Conservation (phyloP, 495 filamentous ascomycete species). For the Tuber indicum region DNA sequence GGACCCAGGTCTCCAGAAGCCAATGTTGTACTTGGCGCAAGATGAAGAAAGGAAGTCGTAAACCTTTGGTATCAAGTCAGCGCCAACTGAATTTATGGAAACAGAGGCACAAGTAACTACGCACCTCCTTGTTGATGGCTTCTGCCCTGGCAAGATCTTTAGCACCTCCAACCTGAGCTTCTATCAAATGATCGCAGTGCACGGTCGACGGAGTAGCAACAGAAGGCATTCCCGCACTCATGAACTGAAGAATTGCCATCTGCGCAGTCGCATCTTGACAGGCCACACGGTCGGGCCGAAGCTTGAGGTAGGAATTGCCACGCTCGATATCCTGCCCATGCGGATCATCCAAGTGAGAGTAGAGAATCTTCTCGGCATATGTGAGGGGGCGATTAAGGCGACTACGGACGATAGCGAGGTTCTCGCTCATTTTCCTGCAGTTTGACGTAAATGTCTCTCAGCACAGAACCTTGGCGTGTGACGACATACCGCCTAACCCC, state of each 20-base stretch:
- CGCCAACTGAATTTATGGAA: not conserved
- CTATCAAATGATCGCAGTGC: slow-evolving; percentile 99
- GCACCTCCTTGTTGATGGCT: slow-evolving; percentile 85
- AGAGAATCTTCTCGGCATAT: slow-evolving; percentile 96
- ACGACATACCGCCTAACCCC: slow-evolving; percentile 22
- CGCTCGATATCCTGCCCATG: slow-evolving; percentile 94
- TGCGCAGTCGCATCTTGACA: slow-evolving; percentile 99
- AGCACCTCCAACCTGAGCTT: slow-evolving; percentile 86
- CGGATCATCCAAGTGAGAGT: slow-evolving; percentile 97
- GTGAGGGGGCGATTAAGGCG: slow-evolving; percentile 89
- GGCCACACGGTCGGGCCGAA: slow-evolving; percentile 95
- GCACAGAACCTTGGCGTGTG: slow-evolving; percentile 23
- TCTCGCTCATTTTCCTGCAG: slow-evolving; percentile 95
- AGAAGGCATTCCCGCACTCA: slow-evolving; percentile 92
- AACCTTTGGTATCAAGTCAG: slow-evolving; percentile 46
- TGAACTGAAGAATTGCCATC: slow-evolving; percentile 99
- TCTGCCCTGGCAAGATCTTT: slow-evolving; percentile 91
- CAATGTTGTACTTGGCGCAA: slow-evolving; percentile 99
- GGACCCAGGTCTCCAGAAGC: slow-evolving; percentile 98
- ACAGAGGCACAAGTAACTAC: not conserved
- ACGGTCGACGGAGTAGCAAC: slow-evolving; percentile 94
- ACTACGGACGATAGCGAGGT: slow-evolving; percentile 78
- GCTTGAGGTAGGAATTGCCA: slow-evolving; percentile 87
- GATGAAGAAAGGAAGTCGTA: slow-evolving; percentile 94
- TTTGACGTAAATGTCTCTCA: slow-evolving; percentile 44